Percentiles rank a stretch among this genome's conserved stretches.
Conservation (phyloP, 208 protist genomes). For the Acanthamoeba castellanii region DNA sequence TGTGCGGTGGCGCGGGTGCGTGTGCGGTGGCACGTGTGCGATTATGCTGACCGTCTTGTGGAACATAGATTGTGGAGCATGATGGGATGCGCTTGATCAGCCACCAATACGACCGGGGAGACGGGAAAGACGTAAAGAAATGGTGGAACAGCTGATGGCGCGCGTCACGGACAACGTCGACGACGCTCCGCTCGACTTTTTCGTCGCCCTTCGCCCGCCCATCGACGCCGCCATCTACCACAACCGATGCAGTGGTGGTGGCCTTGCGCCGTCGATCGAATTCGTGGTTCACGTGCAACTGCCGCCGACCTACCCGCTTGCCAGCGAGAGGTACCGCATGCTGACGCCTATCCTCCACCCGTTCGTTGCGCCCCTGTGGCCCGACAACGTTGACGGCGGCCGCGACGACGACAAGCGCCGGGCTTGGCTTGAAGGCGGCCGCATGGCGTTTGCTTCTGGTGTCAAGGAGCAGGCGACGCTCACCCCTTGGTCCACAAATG, state of each 20-base stretch:
- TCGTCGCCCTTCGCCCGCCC: background rate
- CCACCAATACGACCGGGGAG: no score
- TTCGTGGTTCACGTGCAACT: conserved; percentile 13
- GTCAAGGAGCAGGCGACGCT: background rate
- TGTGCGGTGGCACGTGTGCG: no score
- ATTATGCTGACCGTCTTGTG: background rate
- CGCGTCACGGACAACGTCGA: background rate
- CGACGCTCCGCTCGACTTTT: conserved; percentile 7
- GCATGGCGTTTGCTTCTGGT: background rate
- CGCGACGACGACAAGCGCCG: background rate
- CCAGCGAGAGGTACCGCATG: background rate
- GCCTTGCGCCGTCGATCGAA: background rate
- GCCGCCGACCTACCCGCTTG: background rate
- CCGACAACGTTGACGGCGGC: background rate
- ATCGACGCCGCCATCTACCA: background rate
- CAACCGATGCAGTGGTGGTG: background rate
- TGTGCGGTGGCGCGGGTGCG: no score
- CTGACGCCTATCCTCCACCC: conserved; percentile 11
- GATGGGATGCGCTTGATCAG: background rate
- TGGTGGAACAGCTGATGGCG: background rate
- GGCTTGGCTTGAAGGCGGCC: background rate
- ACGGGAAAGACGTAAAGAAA: no score
- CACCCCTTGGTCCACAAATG: no score
- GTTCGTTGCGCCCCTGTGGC: background rate
- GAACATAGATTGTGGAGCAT: background rate